Percentiles rank a stretch among this genome's conserved stretches.
phyloP scores from a whole-genome alignment of 352 stramenopile species.

The Phytophthora sp. region DNA sequence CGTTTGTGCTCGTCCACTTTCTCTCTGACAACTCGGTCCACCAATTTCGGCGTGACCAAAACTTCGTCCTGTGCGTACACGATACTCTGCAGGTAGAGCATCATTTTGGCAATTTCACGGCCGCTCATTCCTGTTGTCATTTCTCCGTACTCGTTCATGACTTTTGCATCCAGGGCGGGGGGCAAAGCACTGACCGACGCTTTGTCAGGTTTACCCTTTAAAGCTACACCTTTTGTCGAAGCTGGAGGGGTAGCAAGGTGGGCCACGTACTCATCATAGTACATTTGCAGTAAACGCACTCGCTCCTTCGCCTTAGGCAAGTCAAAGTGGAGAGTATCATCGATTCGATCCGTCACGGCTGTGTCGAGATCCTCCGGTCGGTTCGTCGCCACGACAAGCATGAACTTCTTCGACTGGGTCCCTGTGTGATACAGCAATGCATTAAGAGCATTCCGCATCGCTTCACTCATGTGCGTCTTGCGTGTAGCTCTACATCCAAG shows the following conservation, averaged over 20 bases:
- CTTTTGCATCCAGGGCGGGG: conserved; percentile 15
- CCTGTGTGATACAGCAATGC: conserved; percentile 85
- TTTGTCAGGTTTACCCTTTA: conserved; percentile 17
- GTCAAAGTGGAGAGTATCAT: conserved; percentile 85
- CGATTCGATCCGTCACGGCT: conserved; percentile 81
- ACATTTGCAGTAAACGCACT: conserved; percentile 70
- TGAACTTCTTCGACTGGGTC: conserved; percentile 72
- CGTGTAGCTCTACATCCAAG: conserved; percentile 72
- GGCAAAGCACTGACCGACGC: conserved; percentile 26
- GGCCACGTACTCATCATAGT: conserved; percentile 68
- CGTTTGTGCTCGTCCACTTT: conserved; percentile 81
- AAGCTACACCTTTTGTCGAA: neutral
- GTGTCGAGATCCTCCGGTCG: conserved; percentile 80
- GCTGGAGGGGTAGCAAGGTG: conserved; percentile 21
- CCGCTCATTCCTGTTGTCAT: conserved; percentile 83
- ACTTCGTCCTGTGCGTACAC: conserved; percentile 79
- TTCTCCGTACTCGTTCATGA: conserved; percentile 58
- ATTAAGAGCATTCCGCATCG: conserved; percentile 85
- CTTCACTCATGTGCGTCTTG: conserved; percentile 86
- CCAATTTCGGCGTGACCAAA: conserved; percentile 50
- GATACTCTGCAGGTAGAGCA: conserved; percentile 86
- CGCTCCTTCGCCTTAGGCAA: conserved; percentile 69
- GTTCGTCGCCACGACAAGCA: conserved; percentile 88
- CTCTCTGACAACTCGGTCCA: conserved; percentile 68
- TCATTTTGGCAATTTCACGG: conserved; percentile 89